These are phyloP conservation scores for Tagetes erecta DNA, from an alignment of 129 eudicot genomes.

Conservation along the genomic window DNA sequence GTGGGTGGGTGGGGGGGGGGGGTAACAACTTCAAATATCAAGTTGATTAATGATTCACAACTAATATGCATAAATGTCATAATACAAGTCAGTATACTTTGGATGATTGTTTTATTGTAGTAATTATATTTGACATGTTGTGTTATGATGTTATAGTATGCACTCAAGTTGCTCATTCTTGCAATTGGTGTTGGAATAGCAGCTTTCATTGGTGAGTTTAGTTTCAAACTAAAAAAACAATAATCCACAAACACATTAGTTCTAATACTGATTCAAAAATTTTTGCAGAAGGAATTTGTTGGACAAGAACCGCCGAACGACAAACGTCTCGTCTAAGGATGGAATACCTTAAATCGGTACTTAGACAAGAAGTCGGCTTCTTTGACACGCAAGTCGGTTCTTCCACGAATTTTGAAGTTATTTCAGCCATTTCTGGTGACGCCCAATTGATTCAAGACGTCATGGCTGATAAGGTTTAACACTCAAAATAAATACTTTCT, in stretches of 20 bases:
- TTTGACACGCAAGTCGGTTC: constrained; percentile 69
- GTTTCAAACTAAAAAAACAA: not conserved
- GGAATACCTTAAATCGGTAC: constrained; percentile 70
- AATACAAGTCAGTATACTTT: too few species aligned
- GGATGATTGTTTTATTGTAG: too few species aligned
- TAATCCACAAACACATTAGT: not conserved
- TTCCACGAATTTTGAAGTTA: constrained; percentile 63
- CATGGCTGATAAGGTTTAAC: constrained; percentile 66
- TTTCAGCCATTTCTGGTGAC: constrained; percentile 65
- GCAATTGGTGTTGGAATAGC: constrained; percentile 56
- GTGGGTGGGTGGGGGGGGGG: too few species aligned
- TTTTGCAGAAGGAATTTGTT: constrained; percentile 72
- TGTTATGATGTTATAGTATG: constrained; percentile 36
- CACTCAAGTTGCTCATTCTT: constrained; percentile 54
- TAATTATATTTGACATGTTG: constrained; percentile 15
- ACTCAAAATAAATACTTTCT: not conserved
- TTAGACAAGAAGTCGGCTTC: constrained; percentile 77
- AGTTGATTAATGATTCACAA: too few species aligned
- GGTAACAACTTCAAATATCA: too few species aligned
- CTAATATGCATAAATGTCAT: not conserved
- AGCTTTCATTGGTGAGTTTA: constrained; percentile 56
- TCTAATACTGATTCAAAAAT: not conserved
- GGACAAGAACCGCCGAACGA: constrained; percentile 87
- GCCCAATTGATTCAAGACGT: constrained; percentile 78
- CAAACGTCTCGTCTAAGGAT: constrained; percentile 68